phyloP scores from a whole-genome alignment of 305 asterid species.

The Solanum aculeatissimum region DNA sequence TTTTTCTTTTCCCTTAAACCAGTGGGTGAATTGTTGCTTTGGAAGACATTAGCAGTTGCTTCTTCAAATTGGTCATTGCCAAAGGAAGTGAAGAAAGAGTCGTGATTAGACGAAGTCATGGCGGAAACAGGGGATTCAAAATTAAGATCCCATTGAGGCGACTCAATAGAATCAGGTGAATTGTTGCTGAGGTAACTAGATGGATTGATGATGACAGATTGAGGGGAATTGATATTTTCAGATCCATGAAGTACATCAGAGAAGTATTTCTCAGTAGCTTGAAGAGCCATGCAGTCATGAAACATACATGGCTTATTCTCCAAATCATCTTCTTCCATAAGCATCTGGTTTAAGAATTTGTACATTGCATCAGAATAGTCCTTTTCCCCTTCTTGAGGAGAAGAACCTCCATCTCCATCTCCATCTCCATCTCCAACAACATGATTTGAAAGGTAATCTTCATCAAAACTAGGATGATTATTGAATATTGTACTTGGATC shows the following conservation, averaged over 20 bases:
- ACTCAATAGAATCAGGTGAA: neutral
- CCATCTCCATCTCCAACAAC: neutral
- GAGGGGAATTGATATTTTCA: neutral
- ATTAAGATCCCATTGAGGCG: neutral
- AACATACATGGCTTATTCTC: constrained; percentile 8
- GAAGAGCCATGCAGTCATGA: constrained; percentile 3
- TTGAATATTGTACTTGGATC: neutral
- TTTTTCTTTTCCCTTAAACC: neutral
- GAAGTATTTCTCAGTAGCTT: constrained; percentile 5
- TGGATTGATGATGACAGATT: neutral
- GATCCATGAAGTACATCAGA: constrained; percentile 3
- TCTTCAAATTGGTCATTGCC: neutral
- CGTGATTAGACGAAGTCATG: neutral
- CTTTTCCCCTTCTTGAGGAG: neutral
- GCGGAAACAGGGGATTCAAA: neutral
- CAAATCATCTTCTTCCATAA: constrained; percentile 7
- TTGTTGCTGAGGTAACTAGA: neutral
- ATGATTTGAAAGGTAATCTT: neutral
- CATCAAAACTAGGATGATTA: neutral
- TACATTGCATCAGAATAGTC: constrained; percentile 1
- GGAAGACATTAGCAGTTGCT: neutral
- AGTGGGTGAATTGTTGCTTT: neutral
- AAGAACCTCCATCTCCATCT: neutral
- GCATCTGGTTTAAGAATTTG: constrained; percentile 8
- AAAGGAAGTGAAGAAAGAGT: neutral